Evolutionary conservation across 169 alveolate species (phyloP).

Genomic region (Plasmodium vivax): DNA sequence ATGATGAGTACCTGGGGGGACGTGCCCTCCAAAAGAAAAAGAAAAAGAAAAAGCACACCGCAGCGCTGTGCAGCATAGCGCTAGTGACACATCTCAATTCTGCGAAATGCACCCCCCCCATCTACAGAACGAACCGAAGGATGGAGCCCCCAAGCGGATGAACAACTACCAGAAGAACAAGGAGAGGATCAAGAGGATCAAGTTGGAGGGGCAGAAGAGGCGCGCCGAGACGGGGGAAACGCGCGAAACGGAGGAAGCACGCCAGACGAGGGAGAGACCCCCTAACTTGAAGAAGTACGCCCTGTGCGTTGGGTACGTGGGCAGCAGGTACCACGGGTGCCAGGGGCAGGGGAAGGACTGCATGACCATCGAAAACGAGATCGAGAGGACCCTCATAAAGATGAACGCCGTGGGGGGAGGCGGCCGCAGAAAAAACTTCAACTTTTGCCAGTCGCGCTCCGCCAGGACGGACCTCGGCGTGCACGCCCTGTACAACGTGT

Average conservation of each 20-base stretch:
- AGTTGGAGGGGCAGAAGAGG: background rate
- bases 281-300: constrained; percentile 75
- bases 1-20: background rate
- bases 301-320: constrained; percentile 82
- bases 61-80: background rate
- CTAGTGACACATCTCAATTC: background rate
- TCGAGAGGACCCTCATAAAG: constrained; percentile 79
- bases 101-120: background rate
- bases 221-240: background rate
- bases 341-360: constrained; percentile 84
- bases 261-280: background rate
- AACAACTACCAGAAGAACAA: background rate
- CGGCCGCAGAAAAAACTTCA: constrained; percentile 72
- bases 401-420: constrained; percentile 82
- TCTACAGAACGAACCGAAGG: background rate
- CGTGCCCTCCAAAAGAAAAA: background rate
- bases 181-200: background rate
- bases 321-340: constrained; percentile 86
- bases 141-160: background rate
- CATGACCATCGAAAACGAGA: constrained; percentile 83
- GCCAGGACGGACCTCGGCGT: constrained; percentile 93
- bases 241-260: background rate
- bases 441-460: constrained; percentile 80
- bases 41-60: no score
- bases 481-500: constrained; percentile 85